Percentiles rank a stretch among this genome's conserved stretches.
phyloP scores from a whole-genome alignment of 192 early-diverging fungal genomes.

The Gigaspora rosea region DNA sequence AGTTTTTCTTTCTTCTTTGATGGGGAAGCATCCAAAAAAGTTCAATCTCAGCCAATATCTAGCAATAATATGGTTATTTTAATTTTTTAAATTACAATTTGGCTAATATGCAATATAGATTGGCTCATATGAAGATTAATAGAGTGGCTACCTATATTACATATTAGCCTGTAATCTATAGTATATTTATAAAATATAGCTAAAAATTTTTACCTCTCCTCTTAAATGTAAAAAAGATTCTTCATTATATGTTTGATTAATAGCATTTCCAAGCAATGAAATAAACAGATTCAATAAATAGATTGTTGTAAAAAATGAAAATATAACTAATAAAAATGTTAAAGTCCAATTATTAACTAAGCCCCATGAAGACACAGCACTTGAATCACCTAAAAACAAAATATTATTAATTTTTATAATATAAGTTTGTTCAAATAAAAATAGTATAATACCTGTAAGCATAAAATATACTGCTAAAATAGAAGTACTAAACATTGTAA shows the following conservation, averaged over 20 bases:
- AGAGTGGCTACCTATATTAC: no score
- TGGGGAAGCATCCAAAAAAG: no score
- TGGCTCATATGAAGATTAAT: no score
- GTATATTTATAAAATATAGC: no score
- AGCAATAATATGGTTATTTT: no score
- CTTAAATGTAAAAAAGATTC: no score
- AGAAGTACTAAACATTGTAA: background rate
- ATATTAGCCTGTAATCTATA: no score
- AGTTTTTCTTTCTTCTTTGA: no score
- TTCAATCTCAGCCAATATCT: no score
- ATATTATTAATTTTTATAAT: background rate
- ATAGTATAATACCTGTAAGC: background rate
- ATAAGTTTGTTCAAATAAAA: background rate
- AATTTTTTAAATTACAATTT: no score
- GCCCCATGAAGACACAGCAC: background rate
- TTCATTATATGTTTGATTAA: background rate
- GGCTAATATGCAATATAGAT: no score
- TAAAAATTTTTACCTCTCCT: no score
- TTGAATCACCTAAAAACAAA: background rate
- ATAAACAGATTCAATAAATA: conserved; percentile 4
- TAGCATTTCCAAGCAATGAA: background rate
- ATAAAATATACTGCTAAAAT: background rate
- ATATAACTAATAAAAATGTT: background rate
- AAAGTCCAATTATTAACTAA: background rate
- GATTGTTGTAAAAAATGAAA: background rate